Conservation (phyloP, 164 flowering plant species). For the Magnolia changhungtana region DNA sequence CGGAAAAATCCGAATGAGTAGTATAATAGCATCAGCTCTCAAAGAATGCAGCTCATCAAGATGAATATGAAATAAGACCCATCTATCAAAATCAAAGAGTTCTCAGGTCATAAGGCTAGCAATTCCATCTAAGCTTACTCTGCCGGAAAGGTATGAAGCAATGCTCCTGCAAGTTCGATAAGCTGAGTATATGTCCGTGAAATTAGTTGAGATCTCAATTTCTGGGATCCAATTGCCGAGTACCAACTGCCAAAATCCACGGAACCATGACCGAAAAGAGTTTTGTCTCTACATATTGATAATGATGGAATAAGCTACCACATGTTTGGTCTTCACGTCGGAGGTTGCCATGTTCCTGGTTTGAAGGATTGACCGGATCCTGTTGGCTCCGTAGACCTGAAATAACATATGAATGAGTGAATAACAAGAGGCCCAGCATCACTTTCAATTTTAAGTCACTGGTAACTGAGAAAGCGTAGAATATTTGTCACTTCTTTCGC, state of each 20-base stretch:
- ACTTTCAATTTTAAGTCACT: not conserved
- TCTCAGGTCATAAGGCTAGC: too few species aligned
- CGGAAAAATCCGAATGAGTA: not conserved
- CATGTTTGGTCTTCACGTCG: conserved; percentile 37
- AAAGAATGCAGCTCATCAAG: not conserved
- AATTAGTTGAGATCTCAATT: not conserved
- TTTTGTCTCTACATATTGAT: not conserved
- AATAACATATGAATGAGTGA: conserved; percentile 9
- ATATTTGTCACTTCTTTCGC: not conserved
- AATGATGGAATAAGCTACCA: not conserved
- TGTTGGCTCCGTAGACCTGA: conserved; percentile 76
- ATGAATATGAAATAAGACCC: not conserved
- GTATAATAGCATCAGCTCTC: not conserved
- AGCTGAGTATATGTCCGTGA: not conserved
- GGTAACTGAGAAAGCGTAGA: not conserved
- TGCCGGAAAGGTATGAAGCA: too few species aligned
- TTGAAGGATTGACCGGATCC: conserved; percentile 70
- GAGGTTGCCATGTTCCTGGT: conserved; percentile 70
- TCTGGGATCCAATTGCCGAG: not conserved
- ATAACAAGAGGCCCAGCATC: not conserved
- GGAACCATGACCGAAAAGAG: not conserved
- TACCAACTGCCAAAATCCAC: not conserved
- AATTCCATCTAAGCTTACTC: too few species aligned
- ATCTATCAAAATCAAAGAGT: not conserved
- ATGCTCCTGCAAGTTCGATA: not conserved